Evolutionary conservation across 352 stramenopile species (phyloP).

Genomic region (Phytophthora macrochlamydospora): DNA sequence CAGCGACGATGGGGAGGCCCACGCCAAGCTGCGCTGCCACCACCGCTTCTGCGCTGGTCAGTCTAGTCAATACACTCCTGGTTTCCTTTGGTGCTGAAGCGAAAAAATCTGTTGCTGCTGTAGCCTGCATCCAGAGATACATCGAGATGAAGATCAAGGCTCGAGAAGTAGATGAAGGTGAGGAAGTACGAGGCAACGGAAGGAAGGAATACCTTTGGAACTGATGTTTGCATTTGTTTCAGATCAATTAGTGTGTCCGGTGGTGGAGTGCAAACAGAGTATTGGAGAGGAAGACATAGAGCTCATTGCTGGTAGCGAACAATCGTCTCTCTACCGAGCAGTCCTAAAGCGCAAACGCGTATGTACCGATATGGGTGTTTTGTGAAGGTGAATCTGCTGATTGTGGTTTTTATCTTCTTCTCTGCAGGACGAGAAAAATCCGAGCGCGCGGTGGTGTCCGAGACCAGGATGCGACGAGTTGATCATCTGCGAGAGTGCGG

Average conservation of each 20-base stretch:
- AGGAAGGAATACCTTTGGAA: background rate
- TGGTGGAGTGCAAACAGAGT: constrained; percentile 50
- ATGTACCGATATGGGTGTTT: constrained; percentile 16
- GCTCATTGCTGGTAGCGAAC: constrained; percentile 30
- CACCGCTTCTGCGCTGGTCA: constrained; percentile 66
- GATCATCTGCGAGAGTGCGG: constrained; percentile 55
- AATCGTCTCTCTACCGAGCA: constrained; percentile 31
- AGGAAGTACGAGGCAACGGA: background rate
- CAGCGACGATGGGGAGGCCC: constrained; percentile 20
- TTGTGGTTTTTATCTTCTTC: background rate
- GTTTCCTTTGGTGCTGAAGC: no score
- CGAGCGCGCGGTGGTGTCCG: constrained; percentile 74
- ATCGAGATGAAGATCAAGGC: constrained; percentile 63
- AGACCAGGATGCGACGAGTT: constrained; percentile 61
- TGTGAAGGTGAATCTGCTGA: background rate
- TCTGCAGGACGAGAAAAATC: constrained; percentile 72
- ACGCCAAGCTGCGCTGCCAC: constrained; percentile 55
- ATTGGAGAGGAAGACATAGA: constrained; percentile 46
- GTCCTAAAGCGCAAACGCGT: constrained; percentile 64
- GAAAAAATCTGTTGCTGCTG: background rate
- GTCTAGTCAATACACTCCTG: no score
- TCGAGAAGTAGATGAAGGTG: constrained; percentile 69
- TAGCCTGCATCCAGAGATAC: constrained; percentile 57
- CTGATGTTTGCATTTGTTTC: constrained; percentile 10
- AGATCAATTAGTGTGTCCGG: constrained; percentile 75